Conservation (phyloP, 2,329 filamentous ascomycete genomes). For the Scedosporium apiospermum region DNA sequence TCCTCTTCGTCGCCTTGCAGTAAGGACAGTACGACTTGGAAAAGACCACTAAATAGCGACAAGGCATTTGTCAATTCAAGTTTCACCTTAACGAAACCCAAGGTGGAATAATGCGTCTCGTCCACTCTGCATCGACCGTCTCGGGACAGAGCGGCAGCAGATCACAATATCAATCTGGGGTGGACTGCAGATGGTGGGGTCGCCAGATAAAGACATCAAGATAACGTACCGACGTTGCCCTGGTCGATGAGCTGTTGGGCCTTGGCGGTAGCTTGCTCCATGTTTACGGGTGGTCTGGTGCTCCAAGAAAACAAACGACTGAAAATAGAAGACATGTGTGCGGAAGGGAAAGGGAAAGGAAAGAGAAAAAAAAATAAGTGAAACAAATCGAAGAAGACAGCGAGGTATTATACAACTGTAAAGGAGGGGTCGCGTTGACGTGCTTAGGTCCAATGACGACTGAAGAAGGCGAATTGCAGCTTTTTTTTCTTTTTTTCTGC, state of each 20-base stretch:
- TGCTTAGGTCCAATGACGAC: not conserved
- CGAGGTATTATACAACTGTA: not conserved
- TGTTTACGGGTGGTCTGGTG: slow-evolving; percentile 51
- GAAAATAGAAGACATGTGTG: slow-evolving; percentile 1
- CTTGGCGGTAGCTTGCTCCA: slow-evolving; percentile 77
- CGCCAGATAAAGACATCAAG: slow-evolving; percentile 16
- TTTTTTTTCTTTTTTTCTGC: not conserved
- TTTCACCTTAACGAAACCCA: not conserved
- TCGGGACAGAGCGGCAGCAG: no score
- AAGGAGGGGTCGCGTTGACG: slow-evolving; percentile 1
- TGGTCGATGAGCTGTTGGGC: slow-evolving; percentile 80
- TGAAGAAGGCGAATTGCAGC: not conserved
- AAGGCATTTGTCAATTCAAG: not conserved
- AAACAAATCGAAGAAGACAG: not conserved
- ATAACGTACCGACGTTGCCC: slow-evolving; percentile 62
- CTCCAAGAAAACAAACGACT: slow-evolving; percentile 16
- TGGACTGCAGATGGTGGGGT: not conserved
- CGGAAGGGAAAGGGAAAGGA: not conserved
- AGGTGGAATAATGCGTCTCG: not conserved
- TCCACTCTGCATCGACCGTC: no score
- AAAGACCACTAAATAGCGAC: slow-evolving; percentile 68
- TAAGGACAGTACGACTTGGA: slow-evolving; percentile 96
- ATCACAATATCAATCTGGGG: no score
- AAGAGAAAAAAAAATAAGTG: not conserved
- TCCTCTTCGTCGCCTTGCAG: slow-evolving; percentile 70